phyloP scores from a whole-genome alignment of 805 yeast genomes.

The Kurtzmaniella fragi region DNA sequence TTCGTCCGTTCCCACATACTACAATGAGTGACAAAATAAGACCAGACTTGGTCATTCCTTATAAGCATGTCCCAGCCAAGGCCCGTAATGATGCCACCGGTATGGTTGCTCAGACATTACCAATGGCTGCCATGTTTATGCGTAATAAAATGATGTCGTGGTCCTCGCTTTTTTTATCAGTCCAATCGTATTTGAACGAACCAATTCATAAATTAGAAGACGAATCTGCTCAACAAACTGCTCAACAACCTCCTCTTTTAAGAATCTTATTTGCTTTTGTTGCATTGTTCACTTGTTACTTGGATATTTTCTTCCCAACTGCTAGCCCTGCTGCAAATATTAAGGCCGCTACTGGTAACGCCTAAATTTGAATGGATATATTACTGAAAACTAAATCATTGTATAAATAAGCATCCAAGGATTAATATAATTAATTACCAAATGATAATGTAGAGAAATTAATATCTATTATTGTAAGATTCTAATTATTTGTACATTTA shows the following conservation, averaged over 20 bases:
- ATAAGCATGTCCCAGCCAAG: constrained; percentile 46
- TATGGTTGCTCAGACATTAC: constrained; percentile 52
- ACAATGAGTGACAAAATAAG: constrained; percentile 23
- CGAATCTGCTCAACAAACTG: constrained; percentile 12
- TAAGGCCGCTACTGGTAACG: constrained; percentile 8
- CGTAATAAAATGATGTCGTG: constrained; percentile 53
- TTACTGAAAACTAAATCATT: constrained; percentile 5
- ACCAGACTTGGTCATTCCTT: constrained; percentile 33
- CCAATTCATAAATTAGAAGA: constrained; percentile 29
- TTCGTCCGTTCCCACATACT: background rate
- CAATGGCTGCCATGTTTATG: constrained; percentile 68
- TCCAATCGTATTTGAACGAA: constrained; percentile 44
- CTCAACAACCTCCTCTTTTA: constrained; percentile 43
- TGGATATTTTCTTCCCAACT: constrained; percentile 46
- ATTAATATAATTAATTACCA: too few relatives aligned
- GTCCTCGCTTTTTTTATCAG: constrained; percentile 48
- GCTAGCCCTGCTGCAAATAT: constrained; percentile 26
- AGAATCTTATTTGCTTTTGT: constrained; percentile 41
- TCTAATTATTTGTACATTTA: background rate
- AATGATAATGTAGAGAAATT: too few relatives aligned
- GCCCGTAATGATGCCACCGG: constrained; percentile 41
- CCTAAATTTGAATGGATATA: background rate
- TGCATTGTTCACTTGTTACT: constrained; percentile 49
- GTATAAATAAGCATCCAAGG: background rate
- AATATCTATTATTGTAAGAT: too few relatives aligned